phyloP scores from a whole-genome alignment of 2,329 filamentous ascomycete genomes.

The Verticillium zaregamsianum region DNA sequence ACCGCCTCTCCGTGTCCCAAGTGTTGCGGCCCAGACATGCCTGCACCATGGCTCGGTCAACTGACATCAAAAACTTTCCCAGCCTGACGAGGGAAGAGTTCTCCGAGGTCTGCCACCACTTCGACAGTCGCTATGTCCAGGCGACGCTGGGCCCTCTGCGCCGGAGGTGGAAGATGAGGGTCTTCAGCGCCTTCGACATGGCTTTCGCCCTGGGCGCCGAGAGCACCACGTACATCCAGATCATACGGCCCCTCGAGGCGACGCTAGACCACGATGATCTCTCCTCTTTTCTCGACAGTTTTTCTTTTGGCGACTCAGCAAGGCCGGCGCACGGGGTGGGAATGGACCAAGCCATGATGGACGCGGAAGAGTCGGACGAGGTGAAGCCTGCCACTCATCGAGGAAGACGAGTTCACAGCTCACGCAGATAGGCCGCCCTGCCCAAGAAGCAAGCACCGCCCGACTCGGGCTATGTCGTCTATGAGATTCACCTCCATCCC shows the following conservation, averaged over 20 bases:
- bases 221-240: constrained; percentile 51
- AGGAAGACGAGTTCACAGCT: neutral
- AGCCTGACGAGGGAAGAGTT: constrained; percentile 60
- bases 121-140: constrained; percentile 55
- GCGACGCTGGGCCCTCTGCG: constrained; percentile 53
- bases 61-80: constrained; percentile 50
- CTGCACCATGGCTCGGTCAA: neutral
- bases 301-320: constrained; percentile 35
- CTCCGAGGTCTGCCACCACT: constrained; percentile 56
- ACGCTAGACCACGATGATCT: constrained; percentile 40
- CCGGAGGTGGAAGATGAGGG: constrained; percentile 49
- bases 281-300: constrained; percentile 37
- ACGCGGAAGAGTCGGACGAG: constrained; percentile 47
- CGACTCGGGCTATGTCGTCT: constrained; percentile 51
- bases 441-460: constrained; percentile 21
- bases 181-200: constrained; percentile 46
- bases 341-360: constrained; percentile 42
- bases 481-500: constrained; percentile 71
- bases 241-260: constrained; percentile 47
- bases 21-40: neutral
- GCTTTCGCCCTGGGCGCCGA: constrained; percentile 36
- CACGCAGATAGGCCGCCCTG: constrained; percentile 33
- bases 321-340: constrained; percentile 14
- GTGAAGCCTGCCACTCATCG: constrained; percentile 26
- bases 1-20: too few species aligned